A percentile compares a stretch with the other conserved stretches of the same genome.
Conservation (phyloP, 176 grass and related monocot species). For the Bromus sterilis region DNA sequence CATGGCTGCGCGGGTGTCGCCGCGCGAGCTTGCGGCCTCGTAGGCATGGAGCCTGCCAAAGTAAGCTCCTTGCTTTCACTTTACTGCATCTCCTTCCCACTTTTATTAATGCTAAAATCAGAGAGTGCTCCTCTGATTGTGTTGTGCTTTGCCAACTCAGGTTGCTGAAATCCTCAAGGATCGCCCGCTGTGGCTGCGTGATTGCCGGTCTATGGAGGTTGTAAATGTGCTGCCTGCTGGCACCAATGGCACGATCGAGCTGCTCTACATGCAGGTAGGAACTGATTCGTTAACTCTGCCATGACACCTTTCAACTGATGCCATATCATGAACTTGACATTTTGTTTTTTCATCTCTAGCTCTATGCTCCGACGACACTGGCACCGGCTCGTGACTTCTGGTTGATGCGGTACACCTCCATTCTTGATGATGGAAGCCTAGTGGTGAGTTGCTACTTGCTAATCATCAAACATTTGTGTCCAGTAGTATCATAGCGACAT, state of each 20-base stretch:
- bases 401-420: conserved; percentile 83
- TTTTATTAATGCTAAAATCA: not conserved
- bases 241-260: conserved; percentile 71
- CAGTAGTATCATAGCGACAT: not conserved
- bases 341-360: conserved; percentile 9
- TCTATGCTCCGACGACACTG: conserved; percentile 80
- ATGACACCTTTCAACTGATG: not conserved
- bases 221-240: conserved; percentile 64
- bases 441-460: conserved; percentile 60
- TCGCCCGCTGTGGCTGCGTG: conserved; percentile 56
- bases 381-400: conserved; percentile 89
- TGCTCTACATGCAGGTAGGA: conserved; percentile 92
- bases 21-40: conserved; percentile 86
- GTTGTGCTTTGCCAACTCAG: conserved; percentile 20
- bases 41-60: conserved; percentile 88
- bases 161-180: conserved; percentile 96
- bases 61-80: conserved; percentile 25
- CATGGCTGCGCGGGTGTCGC: conserved; percentile 84
- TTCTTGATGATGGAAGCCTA: conserved; percentile 81
- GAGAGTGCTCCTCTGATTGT: not conserved
- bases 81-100: not conserved
- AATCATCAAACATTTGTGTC: not conserved
- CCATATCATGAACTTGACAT: not conserved
- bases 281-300: not conserved
- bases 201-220: conserved; percentile 85